Base-by-base conservation (phyloP, 805 yeast species). In the Ogataea trehalophila region DNA sequence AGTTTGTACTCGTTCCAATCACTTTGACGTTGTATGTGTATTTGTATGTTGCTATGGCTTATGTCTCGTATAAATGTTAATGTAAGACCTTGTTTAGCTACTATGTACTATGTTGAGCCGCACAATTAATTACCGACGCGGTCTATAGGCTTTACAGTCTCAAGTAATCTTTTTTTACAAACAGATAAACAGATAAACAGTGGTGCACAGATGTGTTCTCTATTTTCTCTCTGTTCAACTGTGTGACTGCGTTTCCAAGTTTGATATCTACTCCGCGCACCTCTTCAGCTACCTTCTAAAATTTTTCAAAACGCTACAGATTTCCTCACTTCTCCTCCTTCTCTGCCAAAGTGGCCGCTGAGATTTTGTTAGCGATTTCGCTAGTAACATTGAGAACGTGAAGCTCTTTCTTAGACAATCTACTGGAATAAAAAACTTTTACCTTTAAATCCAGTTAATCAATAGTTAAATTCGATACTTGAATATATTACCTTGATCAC, bases 171-270 rank as follows among this genome's bases (percentile, higher is more conserved):
- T n/a, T n/a, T n/a, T n/a, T n/a, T n/a, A n/a, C n/a, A n/a, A n/a
- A n/a, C n/a, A n/a, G n/a, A n/a, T n/a, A n/a, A n/a, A n/a, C n/a
- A n/a, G n/a, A n/a, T n/a, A n/a, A n/a, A n/a, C n/a, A n/a, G n/a
- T 42, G 44, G 44, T 42, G 44, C 22, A 42, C 17, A 22, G 44
- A 35, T 35, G 44, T 23, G 5, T 6, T 6, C 9, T 9, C 2
- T 17, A 11, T 2, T n/a, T n/a, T 22, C 9, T 16, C 7, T 22
- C 8, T 29, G 22, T 33, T 2, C 34, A 8, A 23, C 14, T 23
- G 11, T 42, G 40, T 42, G 44, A 42, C 44, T 42, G 44, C 16
- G 34, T 26, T 42, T 42, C 39, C 39, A 1, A 33, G 34, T 22
- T 7, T 5, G 4, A 29, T 4, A 5, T 18, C 22, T 17, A 34